Conservation (phyloP, 2,329 filamentous ascomycete species). For the Pyrenochaeta sp. region DNA sequence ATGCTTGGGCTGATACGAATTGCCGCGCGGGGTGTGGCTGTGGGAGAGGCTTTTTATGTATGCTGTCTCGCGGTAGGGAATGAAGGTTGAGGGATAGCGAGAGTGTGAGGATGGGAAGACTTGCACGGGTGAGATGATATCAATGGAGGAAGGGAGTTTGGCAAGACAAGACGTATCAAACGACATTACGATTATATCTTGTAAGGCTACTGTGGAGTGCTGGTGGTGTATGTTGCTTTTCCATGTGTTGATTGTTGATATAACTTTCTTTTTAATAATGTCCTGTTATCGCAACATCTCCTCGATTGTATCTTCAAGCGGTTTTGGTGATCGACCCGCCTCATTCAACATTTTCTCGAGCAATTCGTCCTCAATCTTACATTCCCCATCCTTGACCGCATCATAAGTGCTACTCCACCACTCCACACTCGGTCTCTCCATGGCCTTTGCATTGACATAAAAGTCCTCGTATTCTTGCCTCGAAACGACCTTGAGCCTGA, state of each 20-base stretch:
- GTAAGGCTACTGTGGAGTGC: too few species aligned
- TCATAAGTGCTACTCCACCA: slow-evolving; percentile 60
- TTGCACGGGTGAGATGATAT: background rate
- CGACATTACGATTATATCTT: too few species aligned
- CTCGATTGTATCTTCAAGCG: slow-evolving; percentile 51
- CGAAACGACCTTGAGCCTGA: slow-evolving; percentile 48
- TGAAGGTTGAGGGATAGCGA: background rate
- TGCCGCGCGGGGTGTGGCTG: background rate
- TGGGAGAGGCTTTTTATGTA: background rate
- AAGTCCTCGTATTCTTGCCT: slow-evolving; percentile 53
- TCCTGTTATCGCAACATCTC: slow-evolving; percentile 50
- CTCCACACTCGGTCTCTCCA: slow-evolving; percentile 49
- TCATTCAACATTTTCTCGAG: slow-evolving; percentile 50
- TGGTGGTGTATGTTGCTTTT: background rate
- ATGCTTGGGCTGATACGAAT: background rate
- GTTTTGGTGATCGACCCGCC: slow-evolving; percentile 46
- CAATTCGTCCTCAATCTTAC: slow-evolving; percentile 52
- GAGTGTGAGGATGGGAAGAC: background rate
- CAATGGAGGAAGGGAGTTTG: too few species aligned
- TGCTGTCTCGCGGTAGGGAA: background rate
- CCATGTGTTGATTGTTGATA: background rate
- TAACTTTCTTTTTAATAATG: background rate
- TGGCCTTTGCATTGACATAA: slow-evolving; percentile 49
- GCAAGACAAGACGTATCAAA: too few species aligned
- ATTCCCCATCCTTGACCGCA: slow-evolving; percentile 54